Percentiles rank a stretch among this genome's conserved stretches.
These are phyloP conservation scores for Colletotrichum brevisporum DNA, from an alignment of 2,329 filamentous ascomycete genomes.

Conservation along the genomic window DNA sequence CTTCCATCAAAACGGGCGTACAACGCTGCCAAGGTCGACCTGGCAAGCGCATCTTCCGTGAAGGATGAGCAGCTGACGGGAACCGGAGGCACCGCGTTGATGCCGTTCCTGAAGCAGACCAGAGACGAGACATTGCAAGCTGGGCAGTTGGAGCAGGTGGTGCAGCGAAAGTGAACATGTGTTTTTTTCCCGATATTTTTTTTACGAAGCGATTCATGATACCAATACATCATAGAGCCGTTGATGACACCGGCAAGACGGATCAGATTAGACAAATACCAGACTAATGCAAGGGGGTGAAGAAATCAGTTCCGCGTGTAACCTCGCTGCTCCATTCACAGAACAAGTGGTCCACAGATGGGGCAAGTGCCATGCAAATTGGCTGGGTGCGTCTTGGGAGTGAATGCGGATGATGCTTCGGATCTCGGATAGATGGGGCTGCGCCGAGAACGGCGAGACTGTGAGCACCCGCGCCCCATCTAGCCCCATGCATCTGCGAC, in stretches of 20 bases:
- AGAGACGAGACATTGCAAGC: constrained; percentile 80
- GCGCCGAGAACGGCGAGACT: too few species aligned
- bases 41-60: constrained; percentile 60
- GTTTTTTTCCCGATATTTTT: neutral
- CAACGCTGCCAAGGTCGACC: constrained; percentile 48
- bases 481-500: neutral
- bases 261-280: constrained; percentile 11
- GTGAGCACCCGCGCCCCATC: neutral
- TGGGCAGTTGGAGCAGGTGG: constrained; percentile 46
- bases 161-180: neutral
- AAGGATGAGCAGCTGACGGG: constrained; percentile 74
- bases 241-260: constrained; percentile 7
- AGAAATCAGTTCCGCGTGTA: constrained; percentile 12
- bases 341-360: constrained; percentile 21
- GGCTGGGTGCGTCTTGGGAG: neutral
- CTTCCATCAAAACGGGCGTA: constrained; percentile 73
- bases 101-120: constrained; percentile 91
- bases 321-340: constrained; percentile 28
- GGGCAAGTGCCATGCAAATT: constrained; percentile 23
- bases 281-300: constrained; percentile 29
- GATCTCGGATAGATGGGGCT: constrained; percentile 19
- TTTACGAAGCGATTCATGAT: constrained; percentile 12
- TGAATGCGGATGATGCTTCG: constrained; percentile 12
- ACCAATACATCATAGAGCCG: constrained; percentile 15
- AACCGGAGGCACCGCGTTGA: constrained; percentile 88